phyloP scores from a whole-genome alignment of 1,139 yeast species.

The Ogataea hybrid region DNA sequence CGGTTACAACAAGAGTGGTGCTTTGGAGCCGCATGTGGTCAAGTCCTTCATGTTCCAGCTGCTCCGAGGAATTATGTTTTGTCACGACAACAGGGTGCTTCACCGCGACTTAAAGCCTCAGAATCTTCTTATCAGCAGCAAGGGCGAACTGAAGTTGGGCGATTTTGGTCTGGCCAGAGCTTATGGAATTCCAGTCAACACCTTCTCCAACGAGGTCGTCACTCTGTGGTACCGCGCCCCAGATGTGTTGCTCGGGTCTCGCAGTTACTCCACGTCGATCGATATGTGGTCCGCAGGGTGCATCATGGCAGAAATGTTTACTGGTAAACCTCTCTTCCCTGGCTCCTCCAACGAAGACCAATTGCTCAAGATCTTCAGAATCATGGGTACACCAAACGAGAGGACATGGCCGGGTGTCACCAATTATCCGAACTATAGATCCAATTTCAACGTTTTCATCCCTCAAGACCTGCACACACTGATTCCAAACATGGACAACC shows the following conservation, averaged over 20 bases:
- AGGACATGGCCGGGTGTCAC: slow-evolving; percentile 95
- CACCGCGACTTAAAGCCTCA: slow-evolving; percentile 98
- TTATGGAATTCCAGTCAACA: slow-evolving; percentile 96
- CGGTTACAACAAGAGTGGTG: slow-evolving; percentile 62
- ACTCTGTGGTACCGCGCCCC: slow-evolving; percentile 99
- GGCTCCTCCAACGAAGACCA: slow-evolving; percentile 97
- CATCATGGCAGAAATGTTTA: slow-evolving; percentile 95
- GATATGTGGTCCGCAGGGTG: slow-evolving; percentile 99
- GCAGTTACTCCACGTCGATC: slow-evolving; percentile 92
- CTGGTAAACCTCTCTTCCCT: slow-evolving; percentile 96
- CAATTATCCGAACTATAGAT: slow-evolving; percentile 78
- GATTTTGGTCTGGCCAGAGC: slow-evolving; percentile 98
- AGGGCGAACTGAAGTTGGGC: slow-evolving; percentile 92
- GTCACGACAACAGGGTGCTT: slow-evolving; percentile 91
- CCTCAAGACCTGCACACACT: slow-evolving; percentile 82
- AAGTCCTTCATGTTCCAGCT: slow-evolving; percentile 93
- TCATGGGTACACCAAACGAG: slow-evolving; percentile 97
- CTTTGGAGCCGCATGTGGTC: slow-evolving; percentile 73
- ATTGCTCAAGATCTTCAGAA: slow-evolving; percentile 78
- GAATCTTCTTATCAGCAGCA: slow-evolving; percentile 78
- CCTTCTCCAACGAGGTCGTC: slow-evolving; percentile 96
- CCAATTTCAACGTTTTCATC: slow-evolving; percentile 72
- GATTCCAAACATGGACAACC: slow-evolving; percentile 74
- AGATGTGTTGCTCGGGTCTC: slow-evolving; percentile 90
- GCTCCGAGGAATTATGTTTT: slow-evolving; percentile 85